These are phyloP conservation scores for Calocybe gangraenosa DNA, from an alignment of 768 basidiomycete species.

Conservation along the genomic window DNA sequence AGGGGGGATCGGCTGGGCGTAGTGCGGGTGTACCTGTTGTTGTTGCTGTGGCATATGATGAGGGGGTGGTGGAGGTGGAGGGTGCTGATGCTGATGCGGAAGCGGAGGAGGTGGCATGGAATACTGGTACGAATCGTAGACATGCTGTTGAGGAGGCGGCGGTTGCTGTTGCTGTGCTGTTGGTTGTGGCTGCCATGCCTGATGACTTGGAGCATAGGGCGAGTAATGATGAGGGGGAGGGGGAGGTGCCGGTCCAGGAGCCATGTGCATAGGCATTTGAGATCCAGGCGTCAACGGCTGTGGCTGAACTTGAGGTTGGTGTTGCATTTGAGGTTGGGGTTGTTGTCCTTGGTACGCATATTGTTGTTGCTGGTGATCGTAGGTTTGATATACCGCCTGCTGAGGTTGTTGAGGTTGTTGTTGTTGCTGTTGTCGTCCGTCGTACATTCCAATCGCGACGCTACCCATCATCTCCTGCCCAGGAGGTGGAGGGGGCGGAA, in stretches of 20 bases:
- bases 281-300: neutral
- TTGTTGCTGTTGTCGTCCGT: conserved; percentile 3
- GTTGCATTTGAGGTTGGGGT: neutral
- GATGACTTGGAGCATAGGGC: neutral
- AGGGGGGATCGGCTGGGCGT: conserved; percentile 5
- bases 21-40: conserved; percentile 8
- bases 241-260: neutral
- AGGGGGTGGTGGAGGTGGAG: neutral
- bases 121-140: conserved; percentile 17
- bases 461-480: conserved; percentile 2
- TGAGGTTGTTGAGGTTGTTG: conserved; percentile 6
- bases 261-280: neutral
- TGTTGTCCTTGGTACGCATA: conserved; percentile 5
- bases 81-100: neutral
- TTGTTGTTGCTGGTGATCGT: conserved; percentile 2
- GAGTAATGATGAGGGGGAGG: neutral
- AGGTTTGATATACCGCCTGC: neutral
- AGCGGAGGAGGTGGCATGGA: conserved; percentile 1
- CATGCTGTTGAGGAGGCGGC: conserved; percentile 3
- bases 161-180: conserved; percentile 4
- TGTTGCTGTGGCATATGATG: conserved; percentile 11
- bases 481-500: neutral
- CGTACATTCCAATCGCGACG: neutral
- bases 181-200: neutral
- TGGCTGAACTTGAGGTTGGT: neutral